phyloP scores from a whole-genome alignment of 805 yeast species.

The Candida ipomoeae region DNA sequence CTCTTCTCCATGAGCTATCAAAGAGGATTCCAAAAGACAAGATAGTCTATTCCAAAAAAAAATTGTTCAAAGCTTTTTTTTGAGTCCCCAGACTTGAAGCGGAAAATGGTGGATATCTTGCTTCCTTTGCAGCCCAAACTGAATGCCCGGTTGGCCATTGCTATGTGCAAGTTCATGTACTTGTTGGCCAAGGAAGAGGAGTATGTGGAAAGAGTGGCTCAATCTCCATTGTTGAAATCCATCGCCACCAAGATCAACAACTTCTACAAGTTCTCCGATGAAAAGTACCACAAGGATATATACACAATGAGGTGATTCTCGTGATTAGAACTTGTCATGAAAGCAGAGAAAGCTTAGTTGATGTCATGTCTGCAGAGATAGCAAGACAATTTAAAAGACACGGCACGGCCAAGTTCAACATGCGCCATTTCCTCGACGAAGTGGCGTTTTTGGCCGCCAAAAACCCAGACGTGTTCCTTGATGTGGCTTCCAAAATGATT shows the following conservation, averaged over 20 bases:
- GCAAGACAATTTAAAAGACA: conserved; percentile 24
- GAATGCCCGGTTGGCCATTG: conserved; percentile 15
- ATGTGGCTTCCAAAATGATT: conserved; percentile 38
- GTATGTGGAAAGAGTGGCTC: conserved; percentile 37
- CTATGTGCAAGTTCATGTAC: conserved; percentile 52
- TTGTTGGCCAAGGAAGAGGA: conserved; percentile 47
- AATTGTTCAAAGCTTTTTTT: no score
- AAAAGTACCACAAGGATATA: conserved; percentile 4
- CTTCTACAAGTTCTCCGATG: conserved; percentile 24
- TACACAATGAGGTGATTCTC: conserved; percentile 37
- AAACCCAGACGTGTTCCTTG: conserved; percentile 47
- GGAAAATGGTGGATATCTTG: conserved; percentile 42
- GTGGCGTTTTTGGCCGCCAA: conserved; percentile 45
- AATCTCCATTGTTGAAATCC: conserved; percentile 44
- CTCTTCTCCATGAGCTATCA: no score
- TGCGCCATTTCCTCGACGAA: conserved; percentile 44
- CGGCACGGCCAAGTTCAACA: conserved; percentile 19
- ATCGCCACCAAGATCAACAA: conserved; percentile 42
- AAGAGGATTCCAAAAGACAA: no score
- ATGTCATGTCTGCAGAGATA: conserved; percentile 50
- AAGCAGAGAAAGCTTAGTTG: conserved; percentile 44
- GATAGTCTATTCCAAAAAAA: no score
- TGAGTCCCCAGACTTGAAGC: conserved; percentile 19
- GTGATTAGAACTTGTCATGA: conserved; percentile 72
- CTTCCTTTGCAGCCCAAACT: conserved; percentile 28